Evolutionary conservation across 2,329 filamentous ascomycete species (phyloP), one percentile per base, ranked within the genome.

Genomic region (Aureobasidium sp.): DNA sequence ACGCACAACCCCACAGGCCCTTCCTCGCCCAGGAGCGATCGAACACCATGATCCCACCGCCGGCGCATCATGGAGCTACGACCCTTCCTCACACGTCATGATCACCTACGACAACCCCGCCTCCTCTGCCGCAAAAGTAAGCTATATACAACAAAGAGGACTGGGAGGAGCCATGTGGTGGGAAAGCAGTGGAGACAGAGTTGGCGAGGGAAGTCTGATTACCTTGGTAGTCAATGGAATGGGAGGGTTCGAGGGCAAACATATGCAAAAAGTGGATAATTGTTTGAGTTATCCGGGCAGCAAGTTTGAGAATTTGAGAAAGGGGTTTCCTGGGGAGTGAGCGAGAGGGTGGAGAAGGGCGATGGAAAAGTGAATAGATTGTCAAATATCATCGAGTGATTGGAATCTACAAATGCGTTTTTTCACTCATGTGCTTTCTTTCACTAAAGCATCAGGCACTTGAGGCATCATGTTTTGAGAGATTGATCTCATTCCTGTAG

Each of bases 101-200:
- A 82, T 97, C 58, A 88, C 83, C 47, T 97, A 96, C 68, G 83
- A 85, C 66, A 93, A 85, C 1, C 81, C 85, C 0, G 75, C 78
- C 3, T 84, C 91, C 72, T 87, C 85, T 3, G 78, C 78, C 66
- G 72, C 76, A 66, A 97, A 97, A 78, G 85, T 86, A 1, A 76
- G 82, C 12, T 96, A 85, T 72, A 83, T 97, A 70, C 82, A 79
- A 70, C 72, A 82, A 22, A 77, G 81, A 48, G 79, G 83, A 0
- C 81, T 97, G 0, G 92, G 91, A 1, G 93, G 93, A 19, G 90
- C 83, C n/a, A 97, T 97, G 92, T 97, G 91, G 91, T 95, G 90
- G 90, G 92, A 97, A 77, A 90, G 85, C 68, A 93, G 88, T 69
- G 86, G 84, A 0, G 93, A 97, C 72, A 86, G 85, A 70, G 71